Percentiles rank a stretch among this genome's conserved stretches.
These are phyloP conservation scores for Platanus orientalis DNA, from an alignment of 164 flowering plant genomes.

Conservation along the genomic window DNA sequence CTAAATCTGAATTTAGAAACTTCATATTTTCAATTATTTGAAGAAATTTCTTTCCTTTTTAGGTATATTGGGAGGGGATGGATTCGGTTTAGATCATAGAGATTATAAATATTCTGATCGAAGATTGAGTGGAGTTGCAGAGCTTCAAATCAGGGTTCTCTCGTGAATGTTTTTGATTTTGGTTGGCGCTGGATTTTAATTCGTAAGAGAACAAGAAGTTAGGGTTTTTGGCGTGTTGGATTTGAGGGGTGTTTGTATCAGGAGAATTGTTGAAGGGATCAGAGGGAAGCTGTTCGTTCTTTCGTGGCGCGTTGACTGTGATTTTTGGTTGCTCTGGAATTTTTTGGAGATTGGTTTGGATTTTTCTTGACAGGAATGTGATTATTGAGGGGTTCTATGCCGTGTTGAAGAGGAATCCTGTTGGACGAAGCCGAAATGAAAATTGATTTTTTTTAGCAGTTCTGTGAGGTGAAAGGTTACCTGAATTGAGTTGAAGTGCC, in stretches of 20 bases:
- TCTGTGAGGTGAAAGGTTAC: slow-evolving; percentile 8
- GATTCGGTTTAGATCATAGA: slow-evolving; percentile 4
- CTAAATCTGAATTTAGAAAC: too few relatives aligned
- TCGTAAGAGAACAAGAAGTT: background rate
- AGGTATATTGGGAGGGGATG: too few relatives aligned
- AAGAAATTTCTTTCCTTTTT: too few relatives aligned
- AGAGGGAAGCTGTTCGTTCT: background rate
- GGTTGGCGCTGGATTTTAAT: background rate
- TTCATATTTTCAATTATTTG: too few relatives aligned
- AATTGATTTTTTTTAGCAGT: background rate
- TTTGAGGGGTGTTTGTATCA: background rate
- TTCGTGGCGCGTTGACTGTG: background rate
- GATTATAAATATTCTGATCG: background rate
- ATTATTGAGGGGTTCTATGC: slow-evolving; percentile 52
- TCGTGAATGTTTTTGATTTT: slow-evolving; percentile 1
- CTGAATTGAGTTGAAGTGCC: slow-evolving; percentile 9
- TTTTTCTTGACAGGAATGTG: slow-evolving; percentile 34
- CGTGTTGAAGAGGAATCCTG: slow-evolving; percentile 53
- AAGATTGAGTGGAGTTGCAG: background rate
- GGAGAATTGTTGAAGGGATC: background rate
- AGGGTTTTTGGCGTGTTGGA: background rate
- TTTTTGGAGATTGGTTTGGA: slow-evolving; percentile 18
- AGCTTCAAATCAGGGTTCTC: background rate
- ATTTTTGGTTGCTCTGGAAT: background rate
- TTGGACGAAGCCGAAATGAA: slow-evolving; percentile 11